phyloP scores from a whole-genome alignment of 2,329 filamentous ascomycete species.

The Graphium sp. region DNA sequence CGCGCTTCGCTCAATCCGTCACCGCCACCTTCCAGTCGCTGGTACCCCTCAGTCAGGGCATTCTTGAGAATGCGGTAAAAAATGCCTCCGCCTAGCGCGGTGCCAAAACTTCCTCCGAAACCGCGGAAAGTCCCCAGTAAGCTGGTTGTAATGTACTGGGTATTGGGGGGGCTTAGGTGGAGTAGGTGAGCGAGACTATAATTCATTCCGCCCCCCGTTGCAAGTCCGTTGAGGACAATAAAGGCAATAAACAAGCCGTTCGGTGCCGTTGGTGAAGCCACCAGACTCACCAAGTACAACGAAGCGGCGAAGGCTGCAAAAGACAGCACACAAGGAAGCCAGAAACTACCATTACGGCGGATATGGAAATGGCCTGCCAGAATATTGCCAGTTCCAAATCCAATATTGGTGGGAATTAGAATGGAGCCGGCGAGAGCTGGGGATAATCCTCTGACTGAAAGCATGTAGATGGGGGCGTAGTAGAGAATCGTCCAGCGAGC shows the following conservation, averaged over 20 bases:
- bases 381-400: conserved; percentile 60
- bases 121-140: conserved; percentile 66
- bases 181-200: conserved; percentile 70
- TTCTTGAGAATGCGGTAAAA: conserved; percentile 46
- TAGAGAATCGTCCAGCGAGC: conserved; percentile 67
- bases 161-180: conserved; percentile 47
- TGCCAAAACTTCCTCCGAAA: conserved; percentile 68
- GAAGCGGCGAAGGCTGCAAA: conserved; percentile 45
- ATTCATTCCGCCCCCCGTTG: conserved; percentile 57
- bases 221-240: conserved; percentile 55
- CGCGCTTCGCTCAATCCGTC: conserved; percentile 15
- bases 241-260: conserved; percentile 36
- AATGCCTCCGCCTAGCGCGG: conserved; percentile 61
- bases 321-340: conserved; percentile 41
- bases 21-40: conserved; percentile 21
- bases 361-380: conserved; percentile 63
- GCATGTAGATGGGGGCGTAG: conserved; percentile 64
- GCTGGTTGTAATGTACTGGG: conserved; percentile 61
- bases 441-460: conserved; percentile 54
- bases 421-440: conserved; percentile 59
- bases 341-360: conserved; percentile 56
- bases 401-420: conserved; percentile 65
- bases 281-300: conserved; percentile 35
- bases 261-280: conserved; percentile 34
- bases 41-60: conserved; percentile 40